phyloP scores from a whole-genome alignment of 2,329 filamentous ascomycete species.

The Pyrenophora tritici-repentis region DNA sequence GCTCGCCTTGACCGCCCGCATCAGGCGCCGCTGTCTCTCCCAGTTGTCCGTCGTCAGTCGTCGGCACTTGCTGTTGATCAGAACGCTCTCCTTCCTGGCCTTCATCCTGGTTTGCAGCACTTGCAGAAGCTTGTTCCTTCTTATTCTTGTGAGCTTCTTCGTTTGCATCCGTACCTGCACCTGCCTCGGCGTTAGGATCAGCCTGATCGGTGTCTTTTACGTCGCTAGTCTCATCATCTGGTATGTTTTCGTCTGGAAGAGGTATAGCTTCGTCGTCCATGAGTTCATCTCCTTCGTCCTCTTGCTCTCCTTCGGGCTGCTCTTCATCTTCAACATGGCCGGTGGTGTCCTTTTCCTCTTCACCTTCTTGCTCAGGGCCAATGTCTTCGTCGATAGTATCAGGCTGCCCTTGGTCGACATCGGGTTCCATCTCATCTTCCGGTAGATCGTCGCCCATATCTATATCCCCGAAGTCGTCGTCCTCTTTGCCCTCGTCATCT shows the following conservation, averaged over 20 bases:
- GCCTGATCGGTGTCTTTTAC: conserved; percentile 57
- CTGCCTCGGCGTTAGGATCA: conserved; percentile 62
- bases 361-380: conserved; percentile 39
- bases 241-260: conserved; percentile 57
- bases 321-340: conserved; percentile 46
- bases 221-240: conserved; percentile 53
- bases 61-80: conserved; percentile 66
- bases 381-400: conserved; percentile 43
- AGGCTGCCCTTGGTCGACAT: conserved; percentile 36
- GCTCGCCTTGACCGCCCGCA: conserved; percentile 44
- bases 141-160: conserved; percentile 59
- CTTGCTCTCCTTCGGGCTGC: conserved; percentile 53
- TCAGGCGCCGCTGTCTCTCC: conserved; percentile 44
- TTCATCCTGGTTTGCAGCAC: conserved; percentile 65
- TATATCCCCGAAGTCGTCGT: conserved; percentile 44
- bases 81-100: conserved; percentile 69
- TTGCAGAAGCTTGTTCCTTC: conserved; percentile 63
- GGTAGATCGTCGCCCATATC: conserved; percentile 44
- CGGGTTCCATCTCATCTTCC: conserved; percentile 41
- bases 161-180: conserved; percentile 68
- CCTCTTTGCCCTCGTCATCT: conserved; percentile 61
- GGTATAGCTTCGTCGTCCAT: conserved; percentile 47
- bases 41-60: conserved; percentile 65
- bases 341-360: conserved; percentile 43
- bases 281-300: conserved; percentile 55